A percentile compares a stretch with the other conserved stretches of the same genome.
These are phyloP conservation scores for Dryadomyces sulphureus DNA, from an alignment of 2,329 filamentous ascomycete species.

Conservation along the genomic window DNA sequence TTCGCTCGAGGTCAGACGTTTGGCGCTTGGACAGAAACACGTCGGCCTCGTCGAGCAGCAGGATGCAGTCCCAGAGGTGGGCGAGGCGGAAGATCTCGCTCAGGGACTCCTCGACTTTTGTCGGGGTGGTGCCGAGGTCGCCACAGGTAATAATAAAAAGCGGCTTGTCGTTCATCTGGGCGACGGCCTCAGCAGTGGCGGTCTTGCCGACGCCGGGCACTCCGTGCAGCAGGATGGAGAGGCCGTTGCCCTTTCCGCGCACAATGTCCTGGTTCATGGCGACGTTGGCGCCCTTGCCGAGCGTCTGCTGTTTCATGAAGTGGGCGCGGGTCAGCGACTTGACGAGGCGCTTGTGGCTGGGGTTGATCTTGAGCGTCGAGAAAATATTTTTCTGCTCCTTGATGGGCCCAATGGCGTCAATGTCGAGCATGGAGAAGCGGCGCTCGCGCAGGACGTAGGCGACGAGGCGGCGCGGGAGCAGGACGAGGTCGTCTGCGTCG, in stretches of 20 bases:
- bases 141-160: conserved; percentile 34
- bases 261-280: not conserved
- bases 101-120: conserved; percentile 15
- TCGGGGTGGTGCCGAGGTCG: conserved; percentile 25
- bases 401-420: conserved; percentile 2
- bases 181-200: conserved; percentile 23
- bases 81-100: conserved; percentile 11
- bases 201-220: conserved; percentile 35
- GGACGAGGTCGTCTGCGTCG: conserved; percentile 7
- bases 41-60: conserved; percentile 13
- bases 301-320: not conserved
- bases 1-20: conserved; percentile 14
- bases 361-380: conserved; percentile 12
- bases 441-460: conserved; percentile 14
- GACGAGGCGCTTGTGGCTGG: conserved; percentile 12
- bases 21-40: conserved; percentile 12
- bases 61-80: conserved; percentile 9
- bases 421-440: conserved; percentile 11
- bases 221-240: conserved; percentile 30
- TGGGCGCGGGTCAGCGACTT: conserved; percentile 5
- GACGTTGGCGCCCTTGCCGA: not conserved
- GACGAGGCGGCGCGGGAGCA: conserved; percentile 10
- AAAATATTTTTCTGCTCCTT: conserved; percentile 8
- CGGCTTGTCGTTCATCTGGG: conserved; percentile 25
- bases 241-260: conserved; percentile 23